Evolutionary conservation across 2,329 filamentous ascomycete genomes (phyloP).

Genomic region (Colletotrichum siamense): DNA sequence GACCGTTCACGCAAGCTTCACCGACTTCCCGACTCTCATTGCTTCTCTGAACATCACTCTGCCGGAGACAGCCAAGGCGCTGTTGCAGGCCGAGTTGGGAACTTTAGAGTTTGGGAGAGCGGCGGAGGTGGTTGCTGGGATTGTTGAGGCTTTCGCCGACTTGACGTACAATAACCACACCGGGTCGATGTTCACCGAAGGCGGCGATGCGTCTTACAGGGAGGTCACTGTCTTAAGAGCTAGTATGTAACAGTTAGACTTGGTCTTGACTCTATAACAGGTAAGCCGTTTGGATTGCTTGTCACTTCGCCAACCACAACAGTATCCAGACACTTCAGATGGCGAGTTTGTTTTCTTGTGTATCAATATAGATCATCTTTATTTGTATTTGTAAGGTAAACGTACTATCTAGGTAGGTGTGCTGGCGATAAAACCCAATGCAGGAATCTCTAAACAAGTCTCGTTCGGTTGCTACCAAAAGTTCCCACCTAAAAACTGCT

Average conservation of each 20-base stretch:
- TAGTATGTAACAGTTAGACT: background rate
- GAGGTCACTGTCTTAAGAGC: background rate
- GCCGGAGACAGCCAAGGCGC: slow-evolving; percentile 1
- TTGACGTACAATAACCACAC: background rate
- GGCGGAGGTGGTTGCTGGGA: background rate
- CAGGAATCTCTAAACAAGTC: background rate
- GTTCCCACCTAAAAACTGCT: background rate
- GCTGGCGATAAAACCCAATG: background rate
- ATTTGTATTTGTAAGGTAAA: too few relatives aligned
- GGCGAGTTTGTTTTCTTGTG: background rate
- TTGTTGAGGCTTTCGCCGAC: background rate
- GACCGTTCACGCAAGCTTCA: slow-evolving; percentile 35
- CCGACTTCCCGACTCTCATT: slow-evolving; percentile 34
- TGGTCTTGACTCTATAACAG: background rate
- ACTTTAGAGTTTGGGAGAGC: slow-evolving; percentile 1
- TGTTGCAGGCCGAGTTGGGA: slow-evolving; percentile 20
- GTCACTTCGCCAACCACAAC: background rate
- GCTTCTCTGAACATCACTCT: slow-evolving; percentile 26
- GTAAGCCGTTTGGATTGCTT: background rate
- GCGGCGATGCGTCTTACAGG: background rate
- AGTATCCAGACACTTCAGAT: background rate
- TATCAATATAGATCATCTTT: background rate
- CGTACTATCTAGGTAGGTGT: too few relatives aligned
- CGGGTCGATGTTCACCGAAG: background rate
- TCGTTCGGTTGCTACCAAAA: background rate